These are phyloP conservation scores for Moniliella sp. DNA, from an alignment of 1,284 basidiomycete species.

Conservation along the genomic window DNA sequence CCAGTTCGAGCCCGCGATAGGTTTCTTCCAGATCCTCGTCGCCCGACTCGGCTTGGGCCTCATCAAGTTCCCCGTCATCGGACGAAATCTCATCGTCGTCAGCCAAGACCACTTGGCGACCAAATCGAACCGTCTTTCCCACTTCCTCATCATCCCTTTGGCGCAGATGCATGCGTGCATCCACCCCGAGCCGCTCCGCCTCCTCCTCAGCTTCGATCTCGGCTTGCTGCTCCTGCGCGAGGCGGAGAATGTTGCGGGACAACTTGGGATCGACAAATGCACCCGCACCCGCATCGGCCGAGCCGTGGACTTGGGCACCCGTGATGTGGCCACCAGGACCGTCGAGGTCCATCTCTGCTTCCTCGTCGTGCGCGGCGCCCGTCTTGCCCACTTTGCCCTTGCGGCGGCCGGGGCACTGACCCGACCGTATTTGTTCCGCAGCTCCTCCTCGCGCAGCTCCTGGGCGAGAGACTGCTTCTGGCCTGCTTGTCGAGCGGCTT, in stretches of 20 bases:
- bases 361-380: slow-evolving; percentile 4
- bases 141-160: too few species aligned
- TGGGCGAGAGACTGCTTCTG: slow-evolving; percentile 14
- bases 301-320: neutral
- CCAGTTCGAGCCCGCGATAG: slow-evolving; percentile 25
- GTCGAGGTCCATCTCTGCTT: too few species aligned
- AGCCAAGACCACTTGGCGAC: too few species aligned
- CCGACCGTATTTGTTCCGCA: slow-evolving; percentile 11
- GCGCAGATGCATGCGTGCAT: neutral
- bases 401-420: slow-evolving; percentile 13
- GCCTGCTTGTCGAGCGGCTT: neutral
- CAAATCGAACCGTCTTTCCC: too few species aligned
- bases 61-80: slow-evolving; percentile 7
- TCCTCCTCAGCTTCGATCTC: slow-evolving; percentile 40
- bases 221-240: slow-evolving; percentile 78
- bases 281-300: slow-evolving; percentile 4
- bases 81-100: slow-evolving; percentile 16
- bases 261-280: slow-evolving; percentile 41
- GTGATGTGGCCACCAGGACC: slow-evolving; percentile 4
- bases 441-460: slow-evolving; percentile 13
- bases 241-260: slow-evolving; percentile 68
- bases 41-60: too few species aligned
- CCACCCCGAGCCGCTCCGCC: slow-evolving; percentile 5
- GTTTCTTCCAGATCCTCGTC: slow-evolving; percentile 12
- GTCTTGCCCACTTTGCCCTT: slow-evolving; percentile 1